Evolutionary conservation across 1,284 basidiomycete genomes (phyloP).

Genomic region (Sphagnurus paluster): DNA sequence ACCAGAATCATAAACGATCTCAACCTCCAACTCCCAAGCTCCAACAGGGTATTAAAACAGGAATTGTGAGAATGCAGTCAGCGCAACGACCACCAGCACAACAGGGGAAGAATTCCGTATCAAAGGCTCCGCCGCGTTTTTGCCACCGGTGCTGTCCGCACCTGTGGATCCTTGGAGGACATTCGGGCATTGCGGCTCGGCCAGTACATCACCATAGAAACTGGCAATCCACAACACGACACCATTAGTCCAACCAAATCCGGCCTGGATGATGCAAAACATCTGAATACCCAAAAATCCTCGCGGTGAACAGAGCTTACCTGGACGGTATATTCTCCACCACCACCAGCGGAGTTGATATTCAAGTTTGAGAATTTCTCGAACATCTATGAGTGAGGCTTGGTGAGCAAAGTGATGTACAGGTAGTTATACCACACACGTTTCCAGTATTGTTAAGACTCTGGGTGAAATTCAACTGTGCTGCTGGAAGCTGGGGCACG

Average conservation of each 20-base stretch:
- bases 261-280: slow-evolving; percentile 42
- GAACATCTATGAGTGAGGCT: slow-evolving; percentile 73
- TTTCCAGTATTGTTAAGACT: slow-evolving; percentile 71
- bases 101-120: slow-evolving; percentile 4
- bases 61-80: not conserved
- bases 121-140: slow-evolving; percentile 3
- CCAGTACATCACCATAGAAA: slow-evolving; percentile 67
- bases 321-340: slow-evolving; percentile 86
- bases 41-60: slow-evolving; percentile 3
- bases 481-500: slow-evolving; percentile 66
- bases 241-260: slow-evolving; percentile 93
- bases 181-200: slow-evolving; percentile 65
- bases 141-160: not conserved
- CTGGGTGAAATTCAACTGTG: slow-evolving; percentile 74
- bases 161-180: slow-evolving; percentile 30
- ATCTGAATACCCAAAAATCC: not conserved
- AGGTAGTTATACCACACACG: slow-evolving; percentile 45
- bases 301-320: slow-evolving; percentile 28
- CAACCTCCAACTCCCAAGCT: no score
- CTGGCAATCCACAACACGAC: slow-evolving; percentile 76
- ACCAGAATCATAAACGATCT: no score
- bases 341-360: slow-evolving; percentile 81
- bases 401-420: slow-evolving; percentile 3
- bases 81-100: not conserved
- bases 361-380: slow-evolving; percentile 83